These are phyloP conservation scores for Pancytospora philotis DNA, from an alignment of 371 early-diverging fungal genomes.

Conservation along the genomic window DNA sequence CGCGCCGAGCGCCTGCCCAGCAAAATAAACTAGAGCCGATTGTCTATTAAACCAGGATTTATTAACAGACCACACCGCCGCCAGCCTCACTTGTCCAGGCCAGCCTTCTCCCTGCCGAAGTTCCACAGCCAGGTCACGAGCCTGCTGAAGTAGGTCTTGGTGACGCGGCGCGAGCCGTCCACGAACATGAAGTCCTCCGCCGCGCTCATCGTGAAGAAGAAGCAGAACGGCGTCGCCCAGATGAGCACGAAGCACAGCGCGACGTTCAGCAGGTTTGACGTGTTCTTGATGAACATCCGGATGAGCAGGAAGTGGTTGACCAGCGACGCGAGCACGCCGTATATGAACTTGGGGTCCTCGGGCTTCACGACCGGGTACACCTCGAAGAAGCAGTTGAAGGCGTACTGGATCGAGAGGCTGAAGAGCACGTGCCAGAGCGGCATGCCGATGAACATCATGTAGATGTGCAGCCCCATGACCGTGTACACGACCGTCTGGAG, in stretches of 20 bases:
- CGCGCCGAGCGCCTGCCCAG: no score
- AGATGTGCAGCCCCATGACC: slow-evolving; percentile 39
- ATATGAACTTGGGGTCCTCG: slow-evolving; percentile 54
- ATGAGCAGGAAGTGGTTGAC: slow-evolving; percentile 59
- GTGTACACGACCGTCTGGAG: slow-evolving; percentile 47
- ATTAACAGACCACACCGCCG: no score
- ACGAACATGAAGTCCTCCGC: slow-evolving; percentile 54
- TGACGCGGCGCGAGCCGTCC: slow-evolving; percentile 4
- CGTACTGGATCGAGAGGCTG: slow-evolving; percentile 48
- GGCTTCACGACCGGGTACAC: slow-evolving; percentile 55
- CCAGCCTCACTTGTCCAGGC: no score
- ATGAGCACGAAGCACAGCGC: slow-evolving; percentile 54
- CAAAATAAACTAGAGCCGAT: no score
- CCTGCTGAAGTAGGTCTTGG: slow-evolving; percentile 20
- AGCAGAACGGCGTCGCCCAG: slow-evolving; percentile 58
- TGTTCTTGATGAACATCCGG: slow-evolving; percentile 36
- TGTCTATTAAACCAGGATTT: no score
- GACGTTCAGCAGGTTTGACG: slow-evolving; percentile 40
- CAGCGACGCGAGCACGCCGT: slow-evolving; percentile 52
- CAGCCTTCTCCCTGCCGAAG: slow-evolving; percentile 10
- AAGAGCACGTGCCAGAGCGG: slow-evolving; percentile 49
- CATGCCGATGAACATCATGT: slow-evolving; percentile 51
- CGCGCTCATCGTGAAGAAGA: slow-evolving; percentile 59
- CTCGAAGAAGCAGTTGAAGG: slow-evolving; percentile 54
- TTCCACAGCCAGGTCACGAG: slow-evolving; percentile 9